Percentiles rank a stretch among this genome's conserved stretches.
phyloP scores from a whole-genome alignment of 495 filamentous ascomycete genomes.

The Letharia lupina region DNA sequence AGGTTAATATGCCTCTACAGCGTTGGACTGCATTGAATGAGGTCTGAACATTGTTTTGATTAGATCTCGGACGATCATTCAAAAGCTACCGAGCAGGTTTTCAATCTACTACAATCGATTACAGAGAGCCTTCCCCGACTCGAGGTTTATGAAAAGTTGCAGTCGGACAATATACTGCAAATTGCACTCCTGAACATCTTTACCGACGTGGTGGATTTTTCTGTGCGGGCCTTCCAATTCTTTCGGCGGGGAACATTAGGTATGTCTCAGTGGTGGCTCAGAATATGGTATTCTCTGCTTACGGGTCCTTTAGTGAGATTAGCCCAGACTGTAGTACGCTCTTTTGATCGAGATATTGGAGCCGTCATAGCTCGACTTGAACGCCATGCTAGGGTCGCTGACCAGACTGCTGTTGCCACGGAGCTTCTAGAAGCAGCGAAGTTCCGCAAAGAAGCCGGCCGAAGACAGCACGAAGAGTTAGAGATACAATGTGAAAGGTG shows the following conservation, averaged over 20 bases:
- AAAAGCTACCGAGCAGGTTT: neutral
- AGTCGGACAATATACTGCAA: neutral
- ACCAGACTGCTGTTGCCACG: neutral
- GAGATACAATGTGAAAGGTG: neutral
- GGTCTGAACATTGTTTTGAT: neutral
- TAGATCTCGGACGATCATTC: neutral
- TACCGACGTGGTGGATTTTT: neutral
- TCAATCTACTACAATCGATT: neutral
- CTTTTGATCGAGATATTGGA: slow-evolving; percentile 1
- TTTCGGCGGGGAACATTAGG: neutral
- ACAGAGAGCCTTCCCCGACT: slow-evolving; percentile 1
- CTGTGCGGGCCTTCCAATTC: neutral
- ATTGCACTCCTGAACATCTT: neutral
- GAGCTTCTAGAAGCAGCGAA: neutral
- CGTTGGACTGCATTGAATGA: neutral
- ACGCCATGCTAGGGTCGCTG: neutral
- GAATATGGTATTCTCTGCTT: neutral
- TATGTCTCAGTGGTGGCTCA: neutral
- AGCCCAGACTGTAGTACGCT: neutral
- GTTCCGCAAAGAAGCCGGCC: neutral
- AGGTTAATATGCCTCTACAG: neutral
- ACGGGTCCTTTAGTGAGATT: neutral
- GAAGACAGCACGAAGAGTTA: neutral
- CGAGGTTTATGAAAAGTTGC: neutral
- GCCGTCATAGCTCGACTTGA: slow-evolving; percentile 1